phyloP scores from a whole-genome alignment of 441 rosid species.

The Gossypium davidsonii region DNA sequence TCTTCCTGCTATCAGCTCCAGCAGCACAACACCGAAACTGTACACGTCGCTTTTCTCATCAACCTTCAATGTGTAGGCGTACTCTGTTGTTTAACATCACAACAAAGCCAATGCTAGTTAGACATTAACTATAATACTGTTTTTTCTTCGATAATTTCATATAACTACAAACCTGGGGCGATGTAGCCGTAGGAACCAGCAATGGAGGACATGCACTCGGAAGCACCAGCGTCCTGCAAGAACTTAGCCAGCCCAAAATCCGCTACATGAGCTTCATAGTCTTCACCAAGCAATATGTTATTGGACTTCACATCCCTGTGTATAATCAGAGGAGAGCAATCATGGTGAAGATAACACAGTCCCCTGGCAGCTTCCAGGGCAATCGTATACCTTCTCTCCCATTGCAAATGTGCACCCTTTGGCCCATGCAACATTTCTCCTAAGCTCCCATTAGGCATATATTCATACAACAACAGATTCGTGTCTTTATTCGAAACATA shows the following conservation, averaged over 20 bases:
- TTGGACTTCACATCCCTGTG: conserved; percentile 85
- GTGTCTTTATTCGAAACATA: conserved; percentile 80
- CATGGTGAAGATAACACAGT: conserved; percentile 82
- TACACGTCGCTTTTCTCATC: conserved; percentile 92
- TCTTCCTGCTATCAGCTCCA: conserved; percentile 75
- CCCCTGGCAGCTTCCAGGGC: conserved; percentile 82
- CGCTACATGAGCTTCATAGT: conserved; percentile 85
- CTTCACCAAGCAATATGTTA: conserved; percentile 70
- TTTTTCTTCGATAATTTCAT: too few relatives aligned
- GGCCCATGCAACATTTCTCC: conserved; percentile 40
- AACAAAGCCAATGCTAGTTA: not conserved
- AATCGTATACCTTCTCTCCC: conserved; percentile 65
- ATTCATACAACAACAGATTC: conserved; percentile 65
- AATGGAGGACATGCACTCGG: conserved; percentile 79
- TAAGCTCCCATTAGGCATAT: too few relatives aligned
- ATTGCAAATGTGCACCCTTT: conserved; percentile 75
- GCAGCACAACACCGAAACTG: conserved; percentile 75
- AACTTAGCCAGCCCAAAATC: conserved; percentile 94
- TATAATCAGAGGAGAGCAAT: conserved; percentile 80
- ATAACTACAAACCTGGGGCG: conserved; percentile 64
- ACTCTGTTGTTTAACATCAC: conserved; percentile 38
- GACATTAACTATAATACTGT: too few relatives aligned
- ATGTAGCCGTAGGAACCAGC: conserved; percentile 95
- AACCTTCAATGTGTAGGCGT: conserved; percentile 79
- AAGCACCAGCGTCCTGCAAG: conserved; percentile 68